phyloP scores from a whole-genome alignment of 495 filamentous ascomycete species.

The Penicillium malachiteum region DNA sequence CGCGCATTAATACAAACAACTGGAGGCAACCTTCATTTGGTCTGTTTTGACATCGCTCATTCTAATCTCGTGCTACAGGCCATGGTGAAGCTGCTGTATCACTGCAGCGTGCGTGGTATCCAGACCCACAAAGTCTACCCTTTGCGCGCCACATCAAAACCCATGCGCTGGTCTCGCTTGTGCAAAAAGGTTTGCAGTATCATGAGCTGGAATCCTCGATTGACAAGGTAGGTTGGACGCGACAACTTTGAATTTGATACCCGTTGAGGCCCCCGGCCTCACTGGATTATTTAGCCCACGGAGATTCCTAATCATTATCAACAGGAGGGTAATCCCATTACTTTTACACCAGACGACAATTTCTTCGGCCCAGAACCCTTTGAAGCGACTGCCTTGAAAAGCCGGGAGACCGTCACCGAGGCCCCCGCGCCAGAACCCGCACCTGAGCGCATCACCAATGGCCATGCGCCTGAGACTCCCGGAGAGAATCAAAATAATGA shows the following conservation, averaged over 20 bases:
- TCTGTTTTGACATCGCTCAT: neutral
- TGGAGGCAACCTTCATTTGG: neutral
- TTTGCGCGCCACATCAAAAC: slow-evolving; percentile 74
- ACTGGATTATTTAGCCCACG: too few relatives aligned
- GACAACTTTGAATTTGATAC: neutral
- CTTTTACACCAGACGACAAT: slow-evolving; percentile 38
- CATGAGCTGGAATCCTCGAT: slow-evolving; percentile 64
- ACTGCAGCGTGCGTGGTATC: slow-evolving; percentile 79
- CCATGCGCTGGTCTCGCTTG: slow-evolving; percentile 69
- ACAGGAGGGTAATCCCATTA: slow-evolving; percentile 45
- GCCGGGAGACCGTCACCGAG: slow-evolving; percentile 30
- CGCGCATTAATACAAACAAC: neutral
- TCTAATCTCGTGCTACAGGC: slow-evolving; percentile 36
- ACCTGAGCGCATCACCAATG: slow-evolving; percentile 46
- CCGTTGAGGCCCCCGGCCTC: neutral
- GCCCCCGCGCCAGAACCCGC: slow-evolving; percentile 38
- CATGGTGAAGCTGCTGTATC: slow-evolving; percentile 71
- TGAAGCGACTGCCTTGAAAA: slow-evolving; percentile 31
- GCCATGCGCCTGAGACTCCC: slow-evolving; percentile 33
- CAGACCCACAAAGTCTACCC: slow-evolving; percentile 68
- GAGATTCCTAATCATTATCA: slow-evolving; percentile 14
- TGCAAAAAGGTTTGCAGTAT: slow-evolving; percentile 77
- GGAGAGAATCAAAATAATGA: slow-evolving; percentile 49
- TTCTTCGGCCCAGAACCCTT: slow-evolving; percentile 53
- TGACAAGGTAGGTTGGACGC: slow-evolving; percentile 54